Evolutionary conservation across 164 flowering plant genomes (phyloP).

Genomic region (Nymphaea colorata): DNA sequence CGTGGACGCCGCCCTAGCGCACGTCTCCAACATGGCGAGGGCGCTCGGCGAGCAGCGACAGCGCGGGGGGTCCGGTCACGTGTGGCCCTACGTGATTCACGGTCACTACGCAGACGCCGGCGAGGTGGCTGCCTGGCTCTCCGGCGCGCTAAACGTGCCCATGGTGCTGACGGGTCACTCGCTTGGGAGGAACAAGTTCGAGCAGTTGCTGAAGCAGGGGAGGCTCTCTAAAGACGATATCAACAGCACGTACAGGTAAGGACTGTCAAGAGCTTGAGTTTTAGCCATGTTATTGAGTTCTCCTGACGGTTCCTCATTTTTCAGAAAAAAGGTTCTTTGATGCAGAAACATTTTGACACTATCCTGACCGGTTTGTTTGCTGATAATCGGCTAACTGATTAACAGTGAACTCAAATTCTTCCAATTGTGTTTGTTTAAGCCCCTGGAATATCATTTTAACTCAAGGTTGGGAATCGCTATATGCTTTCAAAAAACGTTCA

Average conservation of each 20-base stretch:
- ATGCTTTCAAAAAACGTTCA: too few relatives aligned
- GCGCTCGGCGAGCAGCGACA: slow-evolving; percentile 48
- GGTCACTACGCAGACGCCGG: slow-evolving; percentile 93
- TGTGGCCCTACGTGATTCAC: slow-evolving; percentile 77
- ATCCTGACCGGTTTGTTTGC: too few relatives aligned
- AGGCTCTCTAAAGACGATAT: slow-evolving; percentile 59
- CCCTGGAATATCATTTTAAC: too few relatives aligned
- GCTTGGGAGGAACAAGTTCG: slow-evolving; percentile 73
- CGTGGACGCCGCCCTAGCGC: slow-evolving; percentile 58
- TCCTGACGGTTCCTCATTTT: too few relatives aligned
- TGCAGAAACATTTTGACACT: too few relatives aligned
- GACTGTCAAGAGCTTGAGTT: too few relatives aligned
- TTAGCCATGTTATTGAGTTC: too few relatives aligned
- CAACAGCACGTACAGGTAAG: slow-evolving; percentile 24
- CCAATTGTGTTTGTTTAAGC: too few relatives aligned
- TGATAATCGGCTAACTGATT: too few relatives aligned
- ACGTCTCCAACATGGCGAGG: slow-evolving; percentile 62
- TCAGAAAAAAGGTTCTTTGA: too few relatives aligned
- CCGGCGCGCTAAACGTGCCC: slow-evolving; percentile 68
- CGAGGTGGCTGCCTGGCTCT: slow-evolving; percentile 57
- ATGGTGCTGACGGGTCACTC: slow-evolving; percentile 88
- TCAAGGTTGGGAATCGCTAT: too few relatives aligned
- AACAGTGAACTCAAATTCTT: too few relatives aligned
- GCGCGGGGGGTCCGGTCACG: slow-evolving; percentile 37
- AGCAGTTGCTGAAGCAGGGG: slow-evolving; percentile 75